Evolutionary conservation across 2,329 filamentous ascomycete genomes (phyloP).

Genomic region (Exophiala sp.): DNA sequence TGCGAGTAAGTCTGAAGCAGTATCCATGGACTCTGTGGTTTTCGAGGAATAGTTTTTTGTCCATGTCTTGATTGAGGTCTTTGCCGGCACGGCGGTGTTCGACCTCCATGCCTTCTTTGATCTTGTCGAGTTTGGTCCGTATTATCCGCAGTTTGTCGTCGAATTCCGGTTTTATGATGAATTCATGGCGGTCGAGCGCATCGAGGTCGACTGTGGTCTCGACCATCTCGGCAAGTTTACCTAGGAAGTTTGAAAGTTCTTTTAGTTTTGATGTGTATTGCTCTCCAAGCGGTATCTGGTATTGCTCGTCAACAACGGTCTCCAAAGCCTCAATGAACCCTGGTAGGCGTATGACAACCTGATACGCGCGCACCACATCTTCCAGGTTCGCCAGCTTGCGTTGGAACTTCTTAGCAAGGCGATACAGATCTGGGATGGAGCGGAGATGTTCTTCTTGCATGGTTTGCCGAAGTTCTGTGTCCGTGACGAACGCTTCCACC

Average conservation of each 20-base stretch:
- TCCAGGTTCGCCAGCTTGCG: conserved; percentile 86
- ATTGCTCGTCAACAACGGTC: conserved; percentile 90
- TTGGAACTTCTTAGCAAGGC: conserved; percentile 92
- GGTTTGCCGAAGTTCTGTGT: conserved; percentile 88
- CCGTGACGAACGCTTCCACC: conserved; percentile 89
- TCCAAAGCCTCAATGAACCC: conserved; percentile 87
- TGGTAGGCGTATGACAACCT: conserved; percentile 86
- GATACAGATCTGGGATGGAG: conserved; percentile 89
- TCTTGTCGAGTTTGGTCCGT: conserved; percentile 81
- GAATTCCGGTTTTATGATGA: conserved; percentile 98
- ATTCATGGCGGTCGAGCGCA: conserved; percentile 93
- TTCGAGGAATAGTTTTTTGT: conserved; percentile 97
- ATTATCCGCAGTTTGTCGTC: conserved; percentile 87
- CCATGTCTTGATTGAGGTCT: conserved; percentile 85
- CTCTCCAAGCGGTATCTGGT: conserved; percentile 78
- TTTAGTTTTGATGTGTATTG: conserved; percentile 83
- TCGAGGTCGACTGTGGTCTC: conserved; percentile 96
- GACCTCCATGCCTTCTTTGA: conserved; percentile 75
- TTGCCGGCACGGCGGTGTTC: conserved; percentile 74
- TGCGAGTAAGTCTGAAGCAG: conserved; percentile 90
- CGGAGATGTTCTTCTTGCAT: conserved; percentile 96
- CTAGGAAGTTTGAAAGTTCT: conserved; percentile 71
- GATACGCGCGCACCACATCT: conserved; percentile 92
- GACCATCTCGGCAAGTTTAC: conserved; percentile 93
- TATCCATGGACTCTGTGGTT: conserved; percentile 95